Conservation (phyloP, 805 yeast genomes). For the Cyberlindnera maclurae region DNA sequence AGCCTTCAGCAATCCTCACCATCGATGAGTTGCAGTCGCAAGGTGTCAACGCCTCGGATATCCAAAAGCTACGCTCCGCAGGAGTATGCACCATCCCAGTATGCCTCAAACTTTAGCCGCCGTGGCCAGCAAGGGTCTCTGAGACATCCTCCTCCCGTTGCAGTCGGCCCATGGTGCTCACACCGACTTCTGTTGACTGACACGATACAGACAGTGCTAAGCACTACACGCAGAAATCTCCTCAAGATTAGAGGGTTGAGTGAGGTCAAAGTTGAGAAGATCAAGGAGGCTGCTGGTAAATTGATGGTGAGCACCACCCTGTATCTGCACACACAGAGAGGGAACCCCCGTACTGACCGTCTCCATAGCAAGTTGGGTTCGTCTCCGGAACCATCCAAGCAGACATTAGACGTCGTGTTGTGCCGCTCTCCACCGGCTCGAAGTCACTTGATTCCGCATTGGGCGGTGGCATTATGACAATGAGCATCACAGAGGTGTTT, state of each 20-base stretch:
- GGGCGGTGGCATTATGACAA: slow-evolving; percentile 74
- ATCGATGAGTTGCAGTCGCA: slow-evolving; percentile 52
- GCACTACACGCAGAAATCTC: slow-evolving; percentile 59
- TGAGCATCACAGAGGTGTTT: slow-evolving; percentile 71
- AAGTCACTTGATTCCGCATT: slow-evolving; percentile 59
- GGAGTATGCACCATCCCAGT: slow-evolving; percentile 66
- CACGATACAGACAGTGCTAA: slow-evolving; percentile 39
- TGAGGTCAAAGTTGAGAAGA: slow-evolving; percentile 72
- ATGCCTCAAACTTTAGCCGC: slow-evolving; percentile 21
- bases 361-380: slow-evolving; percentile 50
- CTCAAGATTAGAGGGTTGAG: slow-evolving; percentile 64
- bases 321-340: too few species aligned
- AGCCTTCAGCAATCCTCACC: slow-evolving; percentile 22
- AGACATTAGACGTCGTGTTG: slow-evolving; percentile 54
- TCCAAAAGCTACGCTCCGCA: slow-evolving; percentile 56
- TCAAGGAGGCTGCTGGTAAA: slow-evolving; percentile 66
- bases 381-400: slow-evolving; percentile 69
- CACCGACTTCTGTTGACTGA: slow-evolving; percentile 5
- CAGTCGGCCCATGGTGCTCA: too few species aligned
- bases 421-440: slow-evolving; percentile 63
- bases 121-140: too few species aligned
- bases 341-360: too few species aligned
- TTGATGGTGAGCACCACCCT: slow-evolving; percentile 29
- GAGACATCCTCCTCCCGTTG: too few species aligned
- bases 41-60: slow-evolving; percentile 69